Percentiles rank a stretch among this genome's conserved stretches.
Evolutionary conservation across 192 early-diverging fungal genomes (phyloP).

Genomic region (Spinellus fusiger): DNA sequence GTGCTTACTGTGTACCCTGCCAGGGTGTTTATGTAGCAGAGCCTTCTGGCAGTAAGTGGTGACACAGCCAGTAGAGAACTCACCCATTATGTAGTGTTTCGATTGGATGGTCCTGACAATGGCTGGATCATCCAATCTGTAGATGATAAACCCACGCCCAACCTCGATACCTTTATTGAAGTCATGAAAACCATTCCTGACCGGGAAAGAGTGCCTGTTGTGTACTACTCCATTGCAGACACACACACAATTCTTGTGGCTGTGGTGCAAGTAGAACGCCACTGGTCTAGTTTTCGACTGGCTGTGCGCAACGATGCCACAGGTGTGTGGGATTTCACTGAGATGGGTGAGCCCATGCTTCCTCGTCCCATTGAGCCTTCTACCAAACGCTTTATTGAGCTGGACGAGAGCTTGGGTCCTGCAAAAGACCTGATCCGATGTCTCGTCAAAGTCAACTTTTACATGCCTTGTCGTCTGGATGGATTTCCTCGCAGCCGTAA

Average conservation of each 20-base stretch:
- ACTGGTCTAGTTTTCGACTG: constrained; percentile 69
- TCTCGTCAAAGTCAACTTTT: constrained; percentile 64
- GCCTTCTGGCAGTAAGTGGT: constrained; percentile 39
- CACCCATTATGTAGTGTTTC: constrained; percentile 41
- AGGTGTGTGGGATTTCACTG: constrained; percentile 70
- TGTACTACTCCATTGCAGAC: constrained; percentile 73
- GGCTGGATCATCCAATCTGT: constrained; percentile 77
- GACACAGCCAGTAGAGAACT: background rate
- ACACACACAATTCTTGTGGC: constrained; percentile 63
- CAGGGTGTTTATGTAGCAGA: constrained; percentile 76
- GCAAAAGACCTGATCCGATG: constrained; percentile 61
- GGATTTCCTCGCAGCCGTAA: constrained; percentile 64
- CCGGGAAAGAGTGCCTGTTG: constrained; percentile 68
- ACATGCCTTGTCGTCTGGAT: constrained; percentile 69
- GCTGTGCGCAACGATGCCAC: constrained; percentile 67
- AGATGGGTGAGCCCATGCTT: constrained; percentile 56
- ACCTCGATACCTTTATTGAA: constrained; percentile 69
- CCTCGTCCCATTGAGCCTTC: constrained; percentile 51
- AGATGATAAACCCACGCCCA: constrained; percentile 65
- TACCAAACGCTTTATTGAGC: constrained; percentile 58
- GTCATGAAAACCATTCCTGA: constrained; percentile 72
- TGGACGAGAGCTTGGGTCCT: constrained; percentile 59
- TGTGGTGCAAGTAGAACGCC: constrained; percentile 64
- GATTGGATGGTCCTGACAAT: constrained; percentile 61
- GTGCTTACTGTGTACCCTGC: constrained; percentile 60